A percentile compares a stretch with the other conserved stretches of the same genome.
Evolutionary conservation across 306 rosid species (phyloP).

Genomic region (Clitoria ternatea): DNA sequence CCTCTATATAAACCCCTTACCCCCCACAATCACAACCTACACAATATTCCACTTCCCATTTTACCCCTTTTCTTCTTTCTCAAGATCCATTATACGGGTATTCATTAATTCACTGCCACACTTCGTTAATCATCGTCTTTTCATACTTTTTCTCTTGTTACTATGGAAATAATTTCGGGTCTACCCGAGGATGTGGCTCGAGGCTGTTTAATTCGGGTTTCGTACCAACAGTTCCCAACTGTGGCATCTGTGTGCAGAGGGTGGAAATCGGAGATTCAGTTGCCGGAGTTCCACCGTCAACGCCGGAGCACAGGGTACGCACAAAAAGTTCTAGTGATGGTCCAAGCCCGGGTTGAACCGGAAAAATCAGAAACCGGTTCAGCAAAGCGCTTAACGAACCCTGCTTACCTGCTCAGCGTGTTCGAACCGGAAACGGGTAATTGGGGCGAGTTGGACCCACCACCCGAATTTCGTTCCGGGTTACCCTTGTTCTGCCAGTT

Average conservation of each 20-base stretch:
- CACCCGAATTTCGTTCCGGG: conserved; percentile 31
- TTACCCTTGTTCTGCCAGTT: conserved; percentile 67
- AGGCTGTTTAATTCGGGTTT: conserved; percentile 54
- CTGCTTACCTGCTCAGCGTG: conserved; percentile 40
- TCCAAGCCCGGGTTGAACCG: conserved; percentile 43
- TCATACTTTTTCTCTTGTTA: neutral
- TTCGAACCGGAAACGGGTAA: conserved; percentile 39
- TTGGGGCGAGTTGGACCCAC: conserved; percentile 51
- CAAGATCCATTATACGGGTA: neutral
- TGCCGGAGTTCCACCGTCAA: conserved; percentile 49
- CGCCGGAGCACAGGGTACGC: conserved; percentile 34
- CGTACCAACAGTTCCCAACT: conserved; percentile 41
- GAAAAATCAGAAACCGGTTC: conserved; percentile 2
- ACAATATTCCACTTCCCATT: too few relatives aligned
- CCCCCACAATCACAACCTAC: too few relatives aligned
- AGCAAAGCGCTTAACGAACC: conserved; percentile 22
- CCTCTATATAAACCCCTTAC: too few relatives aligned
- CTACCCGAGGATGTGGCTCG: conserved; percentile 59
- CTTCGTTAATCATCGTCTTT: neutral
- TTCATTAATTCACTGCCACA: neutral
- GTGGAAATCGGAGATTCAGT: conserved; percentile 55
- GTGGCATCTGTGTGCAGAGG: conserved; percentile 46
- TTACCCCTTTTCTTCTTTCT: too few relatives aligned
- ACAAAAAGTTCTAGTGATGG: conserved; percentile 46
- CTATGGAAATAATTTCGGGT: conserved; percentile 64